phyloP scores from a whole-genome alignment of 306 rosid genomes.

The Cicer pinnatifidum region DNA sequence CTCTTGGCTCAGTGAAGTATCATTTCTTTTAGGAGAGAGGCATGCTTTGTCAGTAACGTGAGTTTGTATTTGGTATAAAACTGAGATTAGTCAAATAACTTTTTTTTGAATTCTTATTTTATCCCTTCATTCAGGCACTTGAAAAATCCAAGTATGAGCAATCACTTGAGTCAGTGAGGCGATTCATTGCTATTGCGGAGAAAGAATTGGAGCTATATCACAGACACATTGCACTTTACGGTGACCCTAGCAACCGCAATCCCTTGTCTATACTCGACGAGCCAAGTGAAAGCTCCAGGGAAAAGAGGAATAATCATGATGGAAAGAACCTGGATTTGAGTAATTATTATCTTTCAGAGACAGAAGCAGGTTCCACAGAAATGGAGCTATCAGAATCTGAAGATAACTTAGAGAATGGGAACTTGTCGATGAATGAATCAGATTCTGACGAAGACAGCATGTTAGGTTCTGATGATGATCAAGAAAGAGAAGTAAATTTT shows the following conservation, averaged over 20 bases:
- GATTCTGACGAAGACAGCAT: slow-evolving; percentile 56
- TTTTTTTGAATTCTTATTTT: slow-evolving; percentile 25
- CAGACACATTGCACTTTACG: slow-evolving; percentile 83
- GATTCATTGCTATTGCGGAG: slow-evolving; percentile 80
- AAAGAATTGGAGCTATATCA: slow-evolving; percentile 87
- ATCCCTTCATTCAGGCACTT: slow-evolving; percentile 63
- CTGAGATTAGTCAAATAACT: slow-evolving; percentile 1
- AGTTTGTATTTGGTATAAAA: slow-evolving; percentile 14
- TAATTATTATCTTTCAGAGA: slow-evolving; percentile 46
- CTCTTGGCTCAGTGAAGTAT: neutral
- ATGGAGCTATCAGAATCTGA: slow-evolving; percentile 52
- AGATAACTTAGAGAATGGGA: slow-evolving; percentile 49
- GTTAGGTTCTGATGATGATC: slow-evolving; percentile 43
- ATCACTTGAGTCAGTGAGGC: slow-evolving; percentile 79
- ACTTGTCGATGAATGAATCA: slow-evolving; percentile 49
- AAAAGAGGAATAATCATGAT: slow-evolving; percentile 45
- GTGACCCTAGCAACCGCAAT: slow-evolving; percentile 69
- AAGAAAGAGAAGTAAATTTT: slow-evolving; percentile 46
- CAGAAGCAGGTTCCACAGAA: slow-evolving; percentile 47
- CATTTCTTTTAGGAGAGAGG: neutral
- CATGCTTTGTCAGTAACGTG: neutral
- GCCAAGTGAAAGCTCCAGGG: slow-evolving; percentile 46
- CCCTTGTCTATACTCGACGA: slow-evolving; percentile 63
- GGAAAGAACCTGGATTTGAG: slow-evolving; percentile 42
- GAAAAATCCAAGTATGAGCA: slow-evolving; percentile 94